These are phyloP conservation scores for Russula vinacea DNA, from an alignment of 768 basidiomycete genomes.

Conservation along the genomic window DNA sequence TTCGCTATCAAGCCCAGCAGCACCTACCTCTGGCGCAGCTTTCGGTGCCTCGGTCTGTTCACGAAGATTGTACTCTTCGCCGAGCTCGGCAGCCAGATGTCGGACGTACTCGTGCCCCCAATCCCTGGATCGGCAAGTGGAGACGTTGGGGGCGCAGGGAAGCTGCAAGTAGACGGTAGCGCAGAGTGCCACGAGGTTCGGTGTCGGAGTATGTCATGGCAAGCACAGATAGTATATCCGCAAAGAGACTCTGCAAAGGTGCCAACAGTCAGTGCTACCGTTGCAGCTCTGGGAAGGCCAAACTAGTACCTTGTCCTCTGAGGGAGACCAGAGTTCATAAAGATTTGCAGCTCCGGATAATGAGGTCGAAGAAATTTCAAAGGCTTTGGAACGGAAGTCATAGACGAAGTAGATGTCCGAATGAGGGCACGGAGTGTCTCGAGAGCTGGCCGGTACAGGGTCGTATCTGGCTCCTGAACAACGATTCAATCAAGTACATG, in stretches of 20 bases:
- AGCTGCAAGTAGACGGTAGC: slow-evolving; percentile 83
- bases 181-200: slow-evolving; percentile 91
- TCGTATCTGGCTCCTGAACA: slow-evolving; percentile 78
- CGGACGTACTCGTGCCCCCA: slow-evolving; percentile 99
- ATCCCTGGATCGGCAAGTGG: slow-evolving; percentile 82
- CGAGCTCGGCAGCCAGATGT: slow-evolving; percentile 93
- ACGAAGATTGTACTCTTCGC: slow-evolving; percentile 83
- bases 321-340: slow-evolving; percentile 77
- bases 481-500: slow-evolving; percentile 11
- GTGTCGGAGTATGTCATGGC: slow-evolving; percentile 99
- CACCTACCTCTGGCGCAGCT: slow-evolving; percentile 26
- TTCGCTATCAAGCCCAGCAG: slow-evolving; percentile 31
- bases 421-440: slow-evolving; percentile 93
- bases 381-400: slow-evolving; percentile 99
- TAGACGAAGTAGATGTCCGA: slow-evolving; percentile 93
- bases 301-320: slow-evolving; percentile 66
- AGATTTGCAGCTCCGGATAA: slow-evolving; percentile 82
- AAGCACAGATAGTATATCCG: slow-evolving; percentile 94
- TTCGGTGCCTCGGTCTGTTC: slow-evolving; percentile 49
- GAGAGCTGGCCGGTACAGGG: slow-evolving; percentile 83
- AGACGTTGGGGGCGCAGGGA: slow-evolving; percentile 62
- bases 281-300: slow-evolving; percentile 8
- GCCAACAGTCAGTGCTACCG: slow-evolving; percentile 10
- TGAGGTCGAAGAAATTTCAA: slow-evolving; percentile 96
- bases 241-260: slow-evolving; percentile 73